Conservation (phyloP, 495 filamentous ascomycete species). For the Hyaloscypha finlandica region DNA sequence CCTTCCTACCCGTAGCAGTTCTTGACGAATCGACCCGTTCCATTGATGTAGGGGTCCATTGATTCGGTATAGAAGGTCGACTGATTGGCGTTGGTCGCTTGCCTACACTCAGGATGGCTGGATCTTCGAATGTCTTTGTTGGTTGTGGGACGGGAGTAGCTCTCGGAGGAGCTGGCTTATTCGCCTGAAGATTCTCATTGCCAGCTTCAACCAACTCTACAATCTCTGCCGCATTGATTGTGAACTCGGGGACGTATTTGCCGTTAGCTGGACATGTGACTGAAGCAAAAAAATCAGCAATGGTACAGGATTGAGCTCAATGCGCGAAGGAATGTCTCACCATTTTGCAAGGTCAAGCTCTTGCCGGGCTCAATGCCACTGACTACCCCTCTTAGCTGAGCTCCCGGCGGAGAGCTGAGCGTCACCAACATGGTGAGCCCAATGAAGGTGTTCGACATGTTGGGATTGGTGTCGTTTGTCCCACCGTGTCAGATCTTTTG, state of each 20-base stretch:
- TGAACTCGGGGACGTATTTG: conserved; percentile 38
- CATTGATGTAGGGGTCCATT: conserved; percentile 23
- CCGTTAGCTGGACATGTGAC: conserved; percentile 31
- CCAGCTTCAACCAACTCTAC: conserved; percentile 39
- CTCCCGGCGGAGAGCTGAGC: conserved; percentile 64
- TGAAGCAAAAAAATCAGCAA: conserved; percentile 19
- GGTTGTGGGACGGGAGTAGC: conserved; percentile 15
- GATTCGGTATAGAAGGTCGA: conserved; percentile 6
- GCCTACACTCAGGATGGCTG: conserved; percentile 54
- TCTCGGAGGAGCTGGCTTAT: conserved; percentile 8
- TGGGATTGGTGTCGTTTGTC: conserved; percentile 4
- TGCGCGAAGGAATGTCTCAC: conserved; percentile 47
- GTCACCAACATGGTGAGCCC: conserved; percentile 79
- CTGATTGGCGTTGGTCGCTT: conserved; percentile 31
- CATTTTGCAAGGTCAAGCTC: conserved; percentile 75
- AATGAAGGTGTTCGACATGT: conserved; percentile 60
- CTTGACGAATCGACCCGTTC: conserved; percentile 20
- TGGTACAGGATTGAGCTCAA: not conserved
- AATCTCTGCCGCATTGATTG: conserved; percentile 43
- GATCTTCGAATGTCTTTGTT: conserved; percentile 47
- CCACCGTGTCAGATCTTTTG: conserved; percentile 1
- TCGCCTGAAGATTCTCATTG: conserved; percentile 24
- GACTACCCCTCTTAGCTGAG: conserved; percentile 71
- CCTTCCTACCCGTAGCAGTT: conserved; percentile 19
- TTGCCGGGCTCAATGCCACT: conserved; percentile 68